Evolutionary conservation across 768 basidiomycete genomes (phyloP), one percentile per base, ranked within the genome.

Genomic region (Trametes cubensis): DNA sequence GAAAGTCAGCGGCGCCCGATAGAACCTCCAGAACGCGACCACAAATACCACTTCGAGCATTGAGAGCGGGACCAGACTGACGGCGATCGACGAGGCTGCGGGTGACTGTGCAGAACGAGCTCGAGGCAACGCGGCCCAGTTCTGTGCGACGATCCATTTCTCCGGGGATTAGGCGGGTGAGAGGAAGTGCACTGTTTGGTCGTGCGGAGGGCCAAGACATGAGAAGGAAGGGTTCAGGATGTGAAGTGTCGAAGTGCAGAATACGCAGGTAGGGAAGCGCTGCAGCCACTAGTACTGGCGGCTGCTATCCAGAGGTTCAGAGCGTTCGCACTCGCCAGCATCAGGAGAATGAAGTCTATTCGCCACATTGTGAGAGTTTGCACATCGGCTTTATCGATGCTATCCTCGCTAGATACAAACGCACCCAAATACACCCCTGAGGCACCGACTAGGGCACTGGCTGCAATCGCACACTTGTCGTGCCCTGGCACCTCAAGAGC

Each of bases 1-100:
- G 23, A n/a, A 39, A 48, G 56, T 57, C 56, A 57, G 56, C 56
- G 56, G 56, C 56, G 45, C 46, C 38, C 56, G 46, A 41, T n/a
- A 21, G 56, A 57, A 48, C 46, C 17, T 1, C 38, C 30, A 30
- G 20, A 41, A 21, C 11, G 46, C 17, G 39, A 34, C 4, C n/a
- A 23, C 46, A 23, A 5, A 30, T 40, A 46, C 56, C 30, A 8
- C 23, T 30, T 47, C 34, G 47, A 40, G 56, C 10, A 17, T 20
- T 54, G 1, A 4, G 14, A 25, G 39, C 53, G 20, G 21, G 10
- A 20, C 8, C n/a, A 40, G 48, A 26, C 11, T 28, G 26, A 26
- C 23, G 11, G 25, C 8, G 20, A 13, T 46, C 25, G 21, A 25
- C 47, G 25, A 17, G 25, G 11, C 25, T 28, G 20, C 47, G 25